These are phyloP conservation scores for Pyrenophora tritici-repentis DNA, from an alignment of 2,329 filamentous ascomycete genomes.

Conservation along the genomic window DNA sequence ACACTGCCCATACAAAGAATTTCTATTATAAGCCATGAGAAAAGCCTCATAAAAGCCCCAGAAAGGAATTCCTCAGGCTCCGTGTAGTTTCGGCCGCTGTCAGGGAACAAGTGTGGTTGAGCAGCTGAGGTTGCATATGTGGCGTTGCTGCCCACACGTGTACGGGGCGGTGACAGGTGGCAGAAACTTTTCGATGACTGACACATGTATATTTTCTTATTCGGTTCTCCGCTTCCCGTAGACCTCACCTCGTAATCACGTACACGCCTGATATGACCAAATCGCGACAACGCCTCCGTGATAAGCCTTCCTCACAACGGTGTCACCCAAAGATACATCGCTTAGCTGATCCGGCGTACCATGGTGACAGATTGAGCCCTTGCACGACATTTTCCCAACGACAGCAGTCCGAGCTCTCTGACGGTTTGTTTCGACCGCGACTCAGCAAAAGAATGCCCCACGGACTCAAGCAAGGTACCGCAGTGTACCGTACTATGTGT, in stretches of 20 bases:
- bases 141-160: constrained; percentile 8
- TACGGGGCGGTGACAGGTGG: constrained; percentile 5
- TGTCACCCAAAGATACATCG: neutral
- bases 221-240: constrained; percentile 20
- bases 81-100: constrained; percentile 7
- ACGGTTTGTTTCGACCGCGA: constrained; percentile 18
- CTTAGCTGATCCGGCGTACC: no score
- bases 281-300: constrained; percentile 4
- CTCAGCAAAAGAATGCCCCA: constrained; percentile 11
- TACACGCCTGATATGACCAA: constrained; percentile 9
- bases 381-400: constrained; percentile 1
- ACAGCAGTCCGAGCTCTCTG: constrained; percentile 12
- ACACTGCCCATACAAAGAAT: neutral
- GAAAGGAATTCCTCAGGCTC: neutral
- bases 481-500: constrained; percentile 6
- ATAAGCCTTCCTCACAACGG: neutral
- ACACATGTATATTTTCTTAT: constrained; percentile 10
- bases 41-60: neutral
- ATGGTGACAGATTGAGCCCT: neutral
- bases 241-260: constrained; percentile 17
- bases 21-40: constrained; percentile 5
- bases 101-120: constrained; percentile 2
- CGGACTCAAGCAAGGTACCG: constrained; percentile 13
- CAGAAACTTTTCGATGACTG: constrained; percentile 10
- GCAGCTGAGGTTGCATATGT: neutral